Percentiles rank a stretch among this genome's conserved stretches.
Conservation (phyloP, 345 rosid species). For the Aquilaria sinensis region DNA sequence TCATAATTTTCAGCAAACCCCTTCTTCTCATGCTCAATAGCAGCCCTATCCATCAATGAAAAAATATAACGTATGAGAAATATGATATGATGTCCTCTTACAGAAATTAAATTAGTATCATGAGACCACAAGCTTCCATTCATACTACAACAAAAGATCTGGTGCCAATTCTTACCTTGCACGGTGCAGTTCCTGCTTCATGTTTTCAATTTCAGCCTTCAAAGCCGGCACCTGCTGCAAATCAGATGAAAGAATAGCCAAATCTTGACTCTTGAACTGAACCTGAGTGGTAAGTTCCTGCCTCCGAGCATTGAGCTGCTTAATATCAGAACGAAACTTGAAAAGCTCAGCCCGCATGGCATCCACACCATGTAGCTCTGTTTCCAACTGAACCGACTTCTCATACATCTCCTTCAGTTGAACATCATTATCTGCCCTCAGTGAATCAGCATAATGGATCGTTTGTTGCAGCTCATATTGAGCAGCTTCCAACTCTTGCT, state of each 20-base stretch:
- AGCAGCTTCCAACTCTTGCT: conserved; percentile 85
- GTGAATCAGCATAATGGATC: conserved; percentile 53
- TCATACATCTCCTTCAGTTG: conserved; percentile 88
- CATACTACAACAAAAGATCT: neutral
- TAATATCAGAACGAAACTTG: conserved; percentile 63
- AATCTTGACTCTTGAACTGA: conserved; percentile 65
- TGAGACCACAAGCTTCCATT: neutral
- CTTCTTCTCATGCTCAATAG: conserved; percentile 94
- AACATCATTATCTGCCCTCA: conserved; percentile 66
- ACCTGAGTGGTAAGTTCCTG: conserved; percentile 69
- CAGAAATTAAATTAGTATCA: neutral
- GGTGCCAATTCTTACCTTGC: conserved; percentile 47
- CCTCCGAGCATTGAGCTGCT: conserved; percentile 58
- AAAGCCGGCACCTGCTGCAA: conserved; percentile 67
- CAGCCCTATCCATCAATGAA: conserved; percentile 45
- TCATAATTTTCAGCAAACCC: conserved; percentile 94
- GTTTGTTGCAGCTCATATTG: conserved; percentile 74
- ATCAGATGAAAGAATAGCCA: conserved; percentile 62
- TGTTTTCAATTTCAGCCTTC: conserved; percentile 67
- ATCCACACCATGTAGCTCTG: conserved; percentile 64
- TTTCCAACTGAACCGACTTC: conserved; percentile 54
- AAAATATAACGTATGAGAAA: neutral
- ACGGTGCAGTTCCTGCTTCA: conserved; percentile 87
- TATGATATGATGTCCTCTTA: neutral
- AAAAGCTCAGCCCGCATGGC: conserved; percentile 55